These are phyloP conservation scores for Reticulascus tulasneorum DNA, from an alignment of 2,329 filamentous ascomycete genomes.

Conservation along the genomic window DNA sequence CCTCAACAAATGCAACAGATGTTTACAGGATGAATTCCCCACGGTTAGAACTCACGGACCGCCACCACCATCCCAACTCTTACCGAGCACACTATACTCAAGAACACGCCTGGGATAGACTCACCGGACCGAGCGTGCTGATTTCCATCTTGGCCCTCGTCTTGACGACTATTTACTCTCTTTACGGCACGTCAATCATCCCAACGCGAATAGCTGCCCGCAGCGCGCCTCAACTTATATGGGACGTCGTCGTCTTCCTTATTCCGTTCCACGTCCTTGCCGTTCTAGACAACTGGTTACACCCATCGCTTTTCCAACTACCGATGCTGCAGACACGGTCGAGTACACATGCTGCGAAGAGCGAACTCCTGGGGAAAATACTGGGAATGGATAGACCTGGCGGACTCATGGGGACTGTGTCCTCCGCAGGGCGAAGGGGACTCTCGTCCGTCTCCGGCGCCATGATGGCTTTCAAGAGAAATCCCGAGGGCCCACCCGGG, in stretches of 20 bases:
- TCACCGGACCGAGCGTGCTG: slow-evolving; percentile 30
- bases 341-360: slow-evolving; percentile 55
- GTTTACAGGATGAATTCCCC: slow-evolving; percentile 13
- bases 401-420: slow-evolving; percentile 53
- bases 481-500: slow-evolving; percentile 54
- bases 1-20: background rate
- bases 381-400: slow-evolving; percentile 53
- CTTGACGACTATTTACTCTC: slow-evolving; percentile 28
- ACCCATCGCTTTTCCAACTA: slow-evolving; percentile 38
- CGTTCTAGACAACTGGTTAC: slow-evolving; percentile 52
- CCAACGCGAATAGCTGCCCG: slow-evolving; percentile 22
- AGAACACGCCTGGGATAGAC: slow-evolving; percentile 22
- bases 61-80: slow-evolving; percentile 12
- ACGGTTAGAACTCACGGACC: slow-evolving; percentile 5
- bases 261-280: slow-evolving; percentile 56
- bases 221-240: slow-evolving; percentile 44
- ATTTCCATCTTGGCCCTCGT: slow-evolving; percentile 28
- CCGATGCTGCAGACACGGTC: slow-evolving; percentile 32
- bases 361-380: slow-evolving; percentile 59
- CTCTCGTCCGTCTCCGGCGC: slow-evolving; percentile 48
- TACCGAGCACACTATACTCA: slow-evolving; percentile 6
- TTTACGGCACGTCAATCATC: slow-evolving; percentile 27
- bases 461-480: slow-evolving; percentile 33
- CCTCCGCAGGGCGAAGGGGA: slow-evolving; percentile 54
- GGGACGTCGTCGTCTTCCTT: slow-evolving; percentile 56